A percentile compares a stretch with the other conserved stretches of the same genome.
These are phyloP conservation scores for Aureobasidium sp. DNA, from an alignment of 2,329 filamentous ascomycete species.

Conservation along the genomic window DNA sequence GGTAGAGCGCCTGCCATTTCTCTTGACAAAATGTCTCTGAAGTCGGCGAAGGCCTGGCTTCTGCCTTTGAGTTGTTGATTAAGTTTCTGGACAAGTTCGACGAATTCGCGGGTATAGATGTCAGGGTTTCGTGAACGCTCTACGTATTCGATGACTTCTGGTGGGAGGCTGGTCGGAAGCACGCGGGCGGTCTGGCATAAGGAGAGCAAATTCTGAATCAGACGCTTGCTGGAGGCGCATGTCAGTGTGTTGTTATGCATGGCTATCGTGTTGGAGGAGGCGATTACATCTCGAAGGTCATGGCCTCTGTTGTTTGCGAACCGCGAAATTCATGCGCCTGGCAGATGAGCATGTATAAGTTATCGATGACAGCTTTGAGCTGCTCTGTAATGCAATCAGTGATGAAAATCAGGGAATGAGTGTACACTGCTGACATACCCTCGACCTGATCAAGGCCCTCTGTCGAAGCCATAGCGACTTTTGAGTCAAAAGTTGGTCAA, in stretches of 20 bases:
- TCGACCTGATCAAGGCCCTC: constrained; percentile 29
- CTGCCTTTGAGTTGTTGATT: constrained; percentile 58
- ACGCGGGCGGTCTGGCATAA: constrained; percentile 44
- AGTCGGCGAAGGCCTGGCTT: constrained; percentile 50
- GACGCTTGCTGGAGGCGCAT: constrained; percentile 18
- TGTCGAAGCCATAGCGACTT: constrained; percentile 16
- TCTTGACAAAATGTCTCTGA: constrained; percentile 51
- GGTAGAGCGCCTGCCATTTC: constrained; percentile 54
- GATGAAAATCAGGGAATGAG: not conserved
- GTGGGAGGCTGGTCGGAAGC: constrained; percentile 48
- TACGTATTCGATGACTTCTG: constrained; percentile 58
- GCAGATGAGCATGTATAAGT: constrained; percentile 52
- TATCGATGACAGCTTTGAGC: constrained; percentile 54
- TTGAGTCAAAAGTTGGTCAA: not conserved
- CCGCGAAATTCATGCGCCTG: constrained; percentile 56
- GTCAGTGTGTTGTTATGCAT: not conserved
- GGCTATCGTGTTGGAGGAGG: not conserved
- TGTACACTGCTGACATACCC: constrained; percentile 18
- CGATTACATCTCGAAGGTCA: constrained; percentile 50
- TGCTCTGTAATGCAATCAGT: constrained; percentile 34
- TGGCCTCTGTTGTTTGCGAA: constrained; percentile 47
- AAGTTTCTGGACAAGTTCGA: constrained; percentile 55
- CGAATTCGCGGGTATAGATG: constrained; percentile 60
- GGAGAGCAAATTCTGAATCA: constrained; percentile 48
- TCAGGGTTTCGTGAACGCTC: constrained; percentile 58